Evolutionary conservation across 257 asterid genomes (phyloP).

Genomic region (Solanum bulbocastanum): DNA sequence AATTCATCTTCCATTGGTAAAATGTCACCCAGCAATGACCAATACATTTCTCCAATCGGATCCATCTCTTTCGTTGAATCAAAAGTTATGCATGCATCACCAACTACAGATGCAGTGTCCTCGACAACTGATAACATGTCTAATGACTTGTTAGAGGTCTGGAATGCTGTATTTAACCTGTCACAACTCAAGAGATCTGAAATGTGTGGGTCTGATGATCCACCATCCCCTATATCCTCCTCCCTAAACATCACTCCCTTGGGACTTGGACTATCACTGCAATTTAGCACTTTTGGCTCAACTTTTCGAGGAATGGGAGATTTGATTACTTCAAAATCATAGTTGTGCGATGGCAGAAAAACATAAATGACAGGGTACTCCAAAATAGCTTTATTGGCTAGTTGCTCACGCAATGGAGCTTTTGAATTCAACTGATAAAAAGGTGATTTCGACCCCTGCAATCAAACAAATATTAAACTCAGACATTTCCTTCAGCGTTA

Average conservation of each 20-base stretch:
- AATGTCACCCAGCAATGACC: not conserved
- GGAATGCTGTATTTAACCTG: not conserved
- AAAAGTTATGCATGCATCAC: conserved; percentile 21
- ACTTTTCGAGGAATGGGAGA: conserved; percentile 14
- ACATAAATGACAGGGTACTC: conserved; percentile 83
- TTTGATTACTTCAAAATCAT: conserved; percentile 48
- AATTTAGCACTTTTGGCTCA: conserved; percentile 17
- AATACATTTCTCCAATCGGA: not conserved
- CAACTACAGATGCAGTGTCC: not conserved
- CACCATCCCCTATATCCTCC: conserved; percentile 48
- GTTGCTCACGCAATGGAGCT: conserved; percentile 52
- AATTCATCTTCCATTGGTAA: conserved; percentile 40
- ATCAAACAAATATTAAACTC: not conserved
- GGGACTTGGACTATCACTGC: conserved; percentile 22
- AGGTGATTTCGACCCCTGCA: conserved; percentile 63
- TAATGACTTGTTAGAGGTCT: conserved; percentile 4
- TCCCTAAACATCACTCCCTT: conserved; percentile 54
- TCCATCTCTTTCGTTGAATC: conserved; percentile 18
- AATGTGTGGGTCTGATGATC: conserved; percentile 25
- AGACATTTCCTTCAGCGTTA: not conserved
- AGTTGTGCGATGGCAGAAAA: conserved; percentile 60
- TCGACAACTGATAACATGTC: not conserved
- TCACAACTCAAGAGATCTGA: conserved; percentile 31
- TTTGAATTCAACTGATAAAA: conserved; percentile 36
- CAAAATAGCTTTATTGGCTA: conserved; percentile 43